phyloP scores from a whole-genome alignment of 1,139 yeast species.

The Candida sanyaensis region DNA sequence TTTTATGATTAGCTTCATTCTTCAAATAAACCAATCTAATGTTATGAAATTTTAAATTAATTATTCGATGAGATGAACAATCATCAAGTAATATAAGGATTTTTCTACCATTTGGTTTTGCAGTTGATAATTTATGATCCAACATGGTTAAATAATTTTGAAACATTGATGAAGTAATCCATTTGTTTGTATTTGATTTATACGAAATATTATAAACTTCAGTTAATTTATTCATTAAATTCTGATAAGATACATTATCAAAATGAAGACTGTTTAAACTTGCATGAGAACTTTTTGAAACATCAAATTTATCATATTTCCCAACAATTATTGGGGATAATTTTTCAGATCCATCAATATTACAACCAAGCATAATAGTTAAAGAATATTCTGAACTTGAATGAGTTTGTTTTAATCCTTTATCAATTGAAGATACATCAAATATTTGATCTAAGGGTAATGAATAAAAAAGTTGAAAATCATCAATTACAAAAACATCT shows the following conservation, averaged over 20 bases:
- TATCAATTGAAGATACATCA: constrained; percentile 48
- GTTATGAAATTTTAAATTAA: constrained; percentile 55
- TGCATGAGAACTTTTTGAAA: constrained; percentile 31
- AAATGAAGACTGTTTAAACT: constrained; percentile 30
- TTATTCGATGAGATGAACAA: constrained; percentile 62
- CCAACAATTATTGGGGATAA: constrained; percentile 64
- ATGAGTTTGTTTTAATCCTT: constrained; percentile 45
- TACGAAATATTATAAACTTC: constrained; percentile 54
- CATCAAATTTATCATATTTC: constrained; percentile 56
- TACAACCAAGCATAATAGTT: constrained; percentile 64
- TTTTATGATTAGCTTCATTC: constrained; percentile 42
- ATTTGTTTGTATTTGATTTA: constrained; percentile 61
- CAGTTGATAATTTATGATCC: constrained; percentile 53
- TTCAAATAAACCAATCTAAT: constrained; percentile 48
- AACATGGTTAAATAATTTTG: constrained; percentile 61
- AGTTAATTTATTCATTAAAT: constrained; percentile 48
- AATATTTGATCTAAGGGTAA: constrained; percentile 63
- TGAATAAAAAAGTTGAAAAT: constrained; percentile 59
- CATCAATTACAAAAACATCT: constrained; percentile 63
- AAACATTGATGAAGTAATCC: constrained; percentile 67
- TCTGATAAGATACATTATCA: constrained; percentile 21
- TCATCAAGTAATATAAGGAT: constrained; percentile 61
- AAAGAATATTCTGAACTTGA: constrained; percentile 54
- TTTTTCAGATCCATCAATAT: constrained; percentile 64
- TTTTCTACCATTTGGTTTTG: constrained; percentile 39